Conservation (phyloP, 2,329 filamentous ascomycete species). For the Alternaria hordeiaustralica region DNA sequence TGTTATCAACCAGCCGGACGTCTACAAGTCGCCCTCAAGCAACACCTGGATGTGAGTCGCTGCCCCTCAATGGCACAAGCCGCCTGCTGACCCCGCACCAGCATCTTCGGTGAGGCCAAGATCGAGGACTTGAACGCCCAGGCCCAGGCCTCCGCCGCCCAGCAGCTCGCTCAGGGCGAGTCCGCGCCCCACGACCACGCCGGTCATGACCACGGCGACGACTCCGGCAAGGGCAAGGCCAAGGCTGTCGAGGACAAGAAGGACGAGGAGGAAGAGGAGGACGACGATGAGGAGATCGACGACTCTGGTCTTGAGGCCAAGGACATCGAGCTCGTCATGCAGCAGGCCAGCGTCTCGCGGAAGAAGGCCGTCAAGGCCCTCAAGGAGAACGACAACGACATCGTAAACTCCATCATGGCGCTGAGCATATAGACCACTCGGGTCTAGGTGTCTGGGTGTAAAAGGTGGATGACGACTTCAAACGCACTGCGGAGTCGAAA, state of each 20-base stretch:
- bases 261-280: slow-evolving; percentile 63
- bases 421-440: slow-evolving; percentile 62
- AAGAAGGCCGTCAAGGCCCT: slow-evolving; percentile 99
- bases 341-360: slow-evolving; percentile 92
- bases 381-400: slow-evolving; percentile 99
- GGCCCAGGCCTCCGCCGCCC: slow-evolving; percentile 92
- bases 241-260: slow-evolving; percentile 69
- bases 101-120: slow-evolving; percentile 99
- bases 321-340: slow-evolving; percentile 99
- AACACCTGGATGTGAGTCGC: slow-evolving; percentile 98
- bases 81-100: slow-evolving; percentile 52
- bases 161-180: slow-evolving; percentile 85
- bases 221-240: slow-evolving; percentile 69
- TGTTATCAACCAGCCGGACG: slow-evolving; percentile 99
- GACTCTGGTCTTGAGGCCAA: slow-evolving; percentile 95
- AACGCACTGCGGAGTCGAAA: slow-evolving; percentile 20
- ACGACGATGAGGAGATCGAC: slow-evolving; percentile 93
- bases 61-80: slow-evolving; percentile 9
- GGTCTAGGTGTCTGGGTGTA: slow-evolving; percentile 14
- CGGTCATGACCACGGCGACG: slow-evolving; percentile 75
- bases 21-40: slow-evolving; percentile 99
- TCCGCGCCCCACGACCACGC: slow-evolving; percentile 70
- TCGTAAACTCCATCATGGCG: slow-evolving; percentile 99
- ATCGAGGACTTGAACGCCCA: slow-evolving; percentile 99
- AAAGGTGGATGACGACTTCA: slow-evolving; percentile 22